Conservation (phyloP, 768 basidiomycete genomes). For the Porphyrellus cyaneotinctus region DNA sequence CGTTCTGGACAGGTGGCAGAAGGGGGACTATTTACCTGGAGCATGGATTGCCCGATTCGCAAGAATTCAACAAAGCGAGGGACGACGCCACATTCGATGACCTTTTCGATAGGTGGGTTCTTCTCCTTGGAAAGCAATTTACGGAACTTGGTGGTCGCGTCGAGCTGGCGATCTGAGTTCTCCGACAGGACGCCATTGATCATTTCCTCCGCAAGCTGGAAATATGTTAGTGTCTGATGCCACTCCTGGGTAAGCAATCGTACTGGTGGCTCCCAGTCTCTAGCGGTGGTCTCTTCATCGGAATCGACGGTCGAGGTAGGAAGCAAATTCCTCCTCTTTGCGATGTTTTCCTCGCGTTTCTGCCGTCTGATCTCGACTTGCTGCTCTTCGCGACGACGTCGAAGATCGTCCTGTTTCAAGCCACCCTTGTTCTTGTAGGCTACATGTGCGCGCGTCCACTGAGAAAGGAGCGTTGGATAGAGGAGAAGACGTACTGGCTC, state of each 20-base stretch:
- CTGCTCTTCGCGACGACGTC: constrained; percentile 95
- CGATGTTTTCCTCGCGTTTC: constrained; percentile 98
- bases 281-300: constrained; percentile 79
- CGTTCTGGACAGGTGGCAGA: constrained; percentile 4
- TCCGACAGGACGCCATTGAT: constrained; percentile 89
- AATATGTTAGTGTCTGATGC: constrained; percentile 8
- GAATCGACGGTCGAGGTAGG: constrained; percentile 74
- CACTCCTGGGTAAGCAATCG: constrained; percentile 12
- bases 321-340: constrained; percentile 93
- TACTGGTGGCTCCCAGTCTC: constrained; percentile 77
- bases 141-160: constrained; percentile 97
- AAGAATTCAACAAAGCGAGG: constrained; percentile 97
- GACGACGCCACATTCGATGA: constrained; percentile 96
- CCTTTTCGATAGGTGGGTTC: constrained; percentile 98
- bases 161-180: constrained; percentile 86
- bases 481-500: constrained; percentile 49
- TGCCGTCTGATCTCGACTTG: constrained; percentile 98
- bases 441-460: constrained; percentile 43
- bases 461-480: constrained; percentile 12
- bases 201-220: constrained; percentile 86
- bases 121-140: constrained; percentile 99
- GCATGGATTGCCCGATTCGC: constrained; percentile 72
- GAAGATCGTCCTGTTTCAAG: constrained; percentile 88
- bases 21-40: constrained; percentile 53
- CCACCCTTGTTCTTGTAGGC: constrained; percentile 91